Base-by-base conservation (phyloP, 805 yeast genomes). In the Barnettozyma vustinii region DNA sequence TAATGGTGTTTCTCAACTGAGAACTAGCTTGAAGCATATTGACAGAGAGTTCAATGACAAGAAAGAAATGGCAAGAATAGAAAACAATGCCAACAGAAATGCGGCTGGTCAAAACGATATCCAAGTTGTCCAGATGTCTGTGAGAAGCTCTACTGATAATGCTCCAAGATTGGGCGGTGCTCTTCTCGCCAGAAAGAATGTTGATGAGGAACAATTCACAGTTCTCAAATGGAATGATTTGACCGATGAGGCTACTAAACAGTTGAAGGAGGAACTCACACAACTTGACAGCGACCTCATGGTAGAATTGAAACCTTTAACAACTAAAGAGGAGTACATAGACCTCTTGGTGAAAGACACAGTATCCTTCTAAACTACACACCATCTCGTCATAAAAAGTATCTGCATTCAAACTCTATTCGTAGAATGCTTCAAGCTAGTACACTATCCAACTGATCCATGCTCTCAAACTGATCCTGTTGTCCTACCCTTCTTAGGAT, bases 401-500 rank as follows among this genome's bases (percentile, higher is more conserved):
- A 10, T 18, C 13, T 13, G n/a, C 37, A n/a, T 20, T 32, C 19
- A 32, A 21, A 12, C 47, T 5, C 21, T 12, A 19, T 8, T 25
- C 16, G 9, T 9, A 12, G 43, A n/a, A 16, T 26, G 18, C 30
- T 15, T 54, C 55, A 71, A 48, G 73, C 60, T 50, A 72, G 46
- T 16, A 72, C 70, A 52, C 73, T 66, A 51, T 72, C 75, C 40
- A 74, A 52, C 52, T 83, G 84, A 60, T 87, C 96, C 69, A 83
- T 80, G 44, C 77, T 76, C 66, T 92, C 97, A 57, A 90, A 71
- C 48, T 87, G 87, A 61, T 94, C 97, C 73, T 90, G 96, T 53
- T 87, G 88, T 5, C 80, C 77, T 1, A 94, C 85, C 48, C 87
- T 73, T 53, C 83, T 76, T 54, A 92, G 68, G 2, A 90, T 89